Evolutionary conservation across 495 filamentous ascomycete species (phyloP).

Genomic region (Aspergillus incahuasiensis): DNA sequence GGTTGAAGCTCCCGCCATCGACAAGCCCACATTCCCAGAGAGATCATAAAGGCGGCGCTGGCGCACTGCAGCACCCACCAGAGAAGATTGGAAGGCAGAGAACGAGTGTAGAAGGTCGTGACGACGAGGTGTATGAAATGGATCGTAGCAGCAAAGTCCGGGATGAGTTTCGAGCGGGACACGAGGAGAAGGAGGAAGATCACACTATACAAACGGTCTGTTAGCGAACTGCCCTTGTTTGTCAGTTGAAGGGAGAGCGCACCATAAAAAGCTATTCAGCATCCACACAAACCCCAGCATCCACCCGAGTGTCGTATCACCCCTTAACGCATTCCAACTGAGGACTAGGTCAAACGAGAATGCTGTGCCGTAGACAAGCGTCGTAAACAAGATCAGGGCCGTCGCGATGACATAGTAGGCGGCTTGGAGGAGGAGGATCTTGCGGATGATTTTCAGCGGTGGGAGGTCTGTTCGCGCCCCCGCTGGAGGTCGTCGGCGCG

Average conservation of each 20-base stretch:
- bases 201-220: constrained; percentile 32
- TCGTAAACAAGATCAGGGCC: constrained; percentile 81
- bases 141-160: constrained; percentile 87
- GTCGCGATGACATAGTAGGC: constrained; percentile 76
- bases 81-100: constrained; percentile 66
- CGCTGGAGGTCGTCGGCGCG: constrained; percentile 71
- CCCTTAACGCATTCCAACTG: constrained; percentile 74
- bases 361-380: constrained; percentile 69
- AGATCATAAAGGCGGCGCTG: constrained; percentile 65
- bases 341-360: constrained; percentile 71
- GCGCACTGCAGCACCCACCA: constrained; percentile 83
- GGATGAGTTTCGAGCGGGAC: constrained; percentile 82
- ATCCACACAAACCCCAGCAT: constrained; percentile 84
- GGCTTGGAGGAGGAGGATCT: constrained; percentile 81
- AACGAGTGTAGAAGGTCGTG: constrained; percentile 67
- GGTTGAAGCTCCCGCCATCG: constrained; percentile 83
- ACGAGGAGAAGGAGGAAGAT: constrained; percentile 76
- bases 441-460: constrained; percentile 76
- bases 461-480: constrained; percentile 78
- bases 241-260: constrained; percentile 24
- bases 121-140: constrained; percentile 82
- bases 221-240: not conserved
- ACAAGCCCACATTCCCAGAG: constrained; percentile 82
- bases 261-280: constrained; percentile 73
- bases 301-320: constrained; percentile 92